Base-by-base conservation (phyloP, 352 stramenopile species). In the Pythium coloratum region DNA sequence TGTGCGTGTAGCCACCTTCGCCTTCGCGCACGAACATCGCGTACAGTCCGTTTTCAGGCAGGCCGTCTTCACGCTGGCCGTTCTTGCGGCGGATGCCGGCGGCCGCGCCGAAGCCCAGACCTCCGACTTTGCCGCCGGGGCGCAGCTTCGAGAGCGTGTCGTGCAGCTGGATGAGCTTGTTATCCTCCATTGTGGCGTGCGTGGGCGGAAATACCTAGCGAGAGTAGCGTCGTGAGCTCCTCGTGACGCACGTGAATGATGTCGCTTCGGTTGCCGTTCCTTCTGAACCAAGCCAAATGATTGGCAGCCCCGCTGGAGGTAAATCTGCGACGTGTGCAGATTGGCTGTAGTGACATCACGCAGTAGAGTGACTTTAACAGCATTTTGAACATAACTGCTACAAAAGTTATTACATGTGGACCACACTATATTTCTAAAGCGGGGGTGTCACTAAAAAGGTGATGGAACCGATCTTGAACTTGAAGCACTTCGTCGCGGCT, bases 131-230 rank as follows among this genome's bases (percentile, higher is more conserved):
- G 63, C 86, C 86, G 42, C 86, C 84, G 9, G 86, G 86, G 16
- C 86, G 86, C 53, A 95, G 82, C 81, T 88, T 89, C 7, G 86
- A 90, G 64, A 95, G 84, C 80, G 90, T 86, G 59, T 95, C 84
- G 78, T 95, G 86, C 62, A 95, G 77, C 62, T 86, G 75, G 60
- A 93, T 81, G 56, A 95, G 84, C 80, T 95, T 95, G 69, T 80
- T 68, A 42, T 91, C 82, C 75, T 95, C 86, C 86, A 95, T 93
- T n/a, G 53, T 74, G 24, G n/a, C 13, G 14, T 38, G 32, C 4
- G 10, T 36, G 14, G 24, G 46, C 16, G 24, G 36, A 3, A 4
- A 3, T 42, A 42, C 5, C 33, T 7, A 42, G 6, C 36, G 36
- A 49, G 13, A 6, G 7, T 34, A 16, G 14, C 12, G 9, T 47